A percentile compares a stretch with the other conserved stretches of the same genome.
These are phyloP conservation scores for Canavalia gladiata DNA, from an alignment of 306 rosid genomes.

Conservation along the genomic window DNA sequence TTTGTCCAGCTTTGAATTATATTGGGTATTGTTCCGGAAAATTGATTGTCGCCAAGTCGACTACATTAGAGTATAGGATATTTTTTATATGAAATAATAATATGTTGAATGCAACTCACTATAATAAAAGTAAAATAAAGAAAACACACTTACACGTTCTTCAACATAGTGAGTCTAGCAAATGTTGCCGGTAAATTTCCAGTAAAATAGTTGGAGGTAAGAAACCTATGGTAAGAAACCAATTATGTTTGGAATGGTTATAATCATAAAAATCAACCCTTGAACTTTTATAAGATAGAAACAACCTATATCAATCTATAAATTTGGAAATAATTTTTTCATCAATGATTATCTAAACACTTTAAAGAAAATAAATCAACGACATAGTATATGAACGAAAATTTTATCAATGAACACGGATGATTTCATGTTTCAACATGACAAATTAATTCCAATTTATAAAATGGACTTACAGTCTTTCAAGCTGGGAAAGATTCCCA, in stretches of 20 bases:
- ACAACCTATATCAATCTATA: background rate
- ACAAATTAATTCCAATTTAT: background rate
- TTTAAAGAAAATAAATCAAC: background rate
- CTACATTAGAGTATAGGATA: conserved; percentile 47
- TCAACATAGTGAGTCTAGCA: conserved; percentile 49
- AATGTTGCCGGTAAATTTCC: background rate
- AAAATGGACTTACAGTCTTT: conserved; percentile 63
- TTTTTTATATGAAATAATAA: background rate
- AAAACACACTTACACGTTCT: conserved; percentile 59
- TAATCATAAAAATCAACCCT: no score
- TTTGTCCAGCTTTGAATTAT: conserved; percentile 69
- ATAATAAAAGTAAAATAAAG: background rate
- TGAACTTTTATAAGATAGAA: conserved; percentile 18
- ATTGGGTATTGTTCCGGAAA: conserved; percentile 67
- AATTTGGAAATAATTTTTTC: background rate
- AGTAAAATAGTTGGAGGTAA: no score
- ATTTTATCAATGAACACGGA: background rate
- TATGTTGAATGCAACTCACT: background rate
- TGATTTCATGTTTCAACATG: background rate
- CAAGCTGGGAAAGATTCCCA: conserved; percentile 62
- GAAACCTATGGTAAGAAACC: no score
- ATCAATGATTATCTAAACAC: background rate
- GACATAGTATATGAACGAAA: background rate
- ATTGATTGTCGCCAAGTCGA: conserved; percentile 68
- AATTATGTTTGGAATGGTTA: no score